Evolutionary conservation across 805 yeast genomes (phyloP).

Genomic region (Pichia sporocuriosa): DNA sequence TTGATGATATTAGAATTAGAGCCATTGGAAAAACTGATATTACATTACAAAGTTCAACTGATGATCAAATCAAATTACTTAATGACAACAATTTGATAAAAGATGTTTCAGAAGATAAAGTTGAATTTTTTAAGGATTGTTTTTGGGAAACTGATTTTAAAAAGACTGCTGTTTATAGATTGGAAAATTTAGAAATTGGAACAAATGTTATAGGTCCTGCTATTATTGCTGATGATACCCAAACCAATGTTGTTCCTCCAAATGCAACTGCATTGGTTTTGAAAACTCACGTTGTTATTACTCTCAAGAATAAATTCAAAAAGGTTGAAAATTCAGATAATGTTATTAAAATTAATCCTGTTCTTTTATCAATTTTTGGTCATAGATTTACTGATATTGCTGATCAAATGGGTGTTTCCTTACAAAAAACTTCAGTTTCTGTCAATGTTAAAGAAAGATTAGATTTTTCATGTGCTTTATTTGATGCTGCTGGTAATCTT

Average conservation of each 20-base stretch:
- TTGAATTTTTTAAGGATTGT: conserved; percentile 37
- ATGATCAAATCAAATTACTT: conserved; percentile 43
- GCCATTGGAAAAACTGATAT: conserved; percentile 55
- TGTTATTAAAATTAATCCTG: conserved; percentile 46
- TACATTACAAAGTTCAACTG: conserved; percentile 35
- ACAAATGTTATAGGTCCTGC: conserved; percentile 61
- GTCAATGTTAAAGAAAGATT: conserved; percentile 79
- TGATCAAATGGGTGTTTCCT: conserved; percentile 78
- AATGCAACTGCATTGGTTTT: conserved; percentile 47
- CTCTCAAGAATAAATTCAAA: conserved; percentile 10
- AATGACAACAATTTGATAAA: conserved; percentile 16
- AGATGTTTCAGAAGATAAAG: conserved; percentile 23
- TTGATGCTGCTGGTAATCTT: conserved; percentile 66
- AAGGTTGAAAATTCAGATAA: background rate
- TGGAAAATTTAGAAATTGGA: conserved; percentile 50
- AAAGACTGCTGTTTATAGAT: conserved; percentile 45
- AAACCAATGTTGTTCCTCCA: conserved; percentile 70
- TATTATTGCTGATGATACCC: conserved; percentile 71
- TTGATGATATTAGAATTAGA: conserved; percentile 70
- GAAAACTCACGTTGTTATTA: conserved; percentile 45
- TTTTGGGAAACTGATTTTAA: conserved; percentile 48
- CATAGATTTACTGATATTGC: conserved; percentile 88
- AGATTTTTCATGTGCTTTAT: conserved; percentile 80
- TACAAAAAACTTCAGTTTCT: conserved; percentile 73
- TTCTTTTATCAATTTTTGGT: conserved; percentile 67